These are phyloP conservation scores for Chaetomium cochliodes DNA, from an alignment of 495 filamentous ascomycete species.

Conservation along the genomic window DNA sequence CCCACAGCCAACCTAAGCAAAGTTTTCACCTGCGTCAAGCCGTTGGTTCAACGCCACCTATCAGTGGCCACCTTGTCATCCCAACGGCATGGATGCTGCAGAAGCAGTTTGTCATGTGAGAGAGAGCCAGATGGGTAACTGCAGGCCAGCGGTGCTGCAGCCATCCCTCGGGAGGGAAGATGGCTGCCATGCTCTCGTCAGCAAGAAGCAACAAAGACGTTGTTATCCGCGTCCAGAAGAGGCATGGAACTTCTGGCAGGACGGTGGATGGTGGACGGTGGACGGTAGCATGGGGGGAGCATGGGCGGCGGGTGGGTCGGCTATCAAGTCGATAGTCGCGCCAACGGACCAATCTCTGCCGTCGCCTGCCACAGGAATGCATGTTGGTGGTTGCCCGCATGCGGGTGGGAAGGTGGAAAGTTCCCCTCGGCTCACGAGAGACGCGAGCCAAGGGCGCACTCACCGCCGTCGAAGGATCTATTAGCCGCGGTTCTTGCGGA, in stretches of 20 bases:
- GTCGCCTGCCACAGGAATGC: slow-evolving; percentile 19
- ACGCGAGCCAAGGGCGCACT: neutral
- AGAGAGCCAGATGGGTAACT: neutral
- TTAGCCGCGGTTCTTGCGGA: neutral
- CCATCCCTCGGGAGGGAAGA: neutral
- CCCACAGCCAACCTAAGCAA: neutral
- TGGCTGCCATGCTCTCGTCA: neutral
- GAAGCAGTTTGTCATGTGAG: slow-evolving; percentile 14
- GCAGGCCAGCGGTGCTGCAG: neutral
- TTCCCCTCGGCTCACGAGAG: neutral
- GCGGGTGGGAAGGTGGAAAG: slow-evolving; percentile 1
- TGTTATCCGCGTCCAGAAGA: neutral
- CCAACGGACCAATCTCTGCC: slow-evolving; percentile 23
- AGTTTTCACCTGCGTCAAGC: neutral
- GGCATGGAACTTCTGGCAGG: slow-evolving; percentile 11
- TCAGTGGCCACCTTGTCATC: neutral
- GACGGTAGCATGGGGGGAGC: no score
- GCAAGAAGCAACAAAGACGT: neutral
- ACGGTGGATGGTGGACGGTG: neutral
- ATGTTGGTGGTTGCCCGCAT: slow-evolving; percentile 1
- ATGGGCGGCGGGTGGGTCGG: slow-evolving; percentile 17
- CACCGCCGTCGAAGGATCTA: slow-evolving; percentile 3
- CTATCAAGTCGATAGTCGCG: slow-evolving; percentile 16
- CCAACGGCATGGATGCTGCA: slow-evolving; percentile 8
- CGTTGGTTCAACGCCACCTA: neutral